Conservation (phyloP, 179 eudicot species). For the Beta macrorhiza region DNA sequence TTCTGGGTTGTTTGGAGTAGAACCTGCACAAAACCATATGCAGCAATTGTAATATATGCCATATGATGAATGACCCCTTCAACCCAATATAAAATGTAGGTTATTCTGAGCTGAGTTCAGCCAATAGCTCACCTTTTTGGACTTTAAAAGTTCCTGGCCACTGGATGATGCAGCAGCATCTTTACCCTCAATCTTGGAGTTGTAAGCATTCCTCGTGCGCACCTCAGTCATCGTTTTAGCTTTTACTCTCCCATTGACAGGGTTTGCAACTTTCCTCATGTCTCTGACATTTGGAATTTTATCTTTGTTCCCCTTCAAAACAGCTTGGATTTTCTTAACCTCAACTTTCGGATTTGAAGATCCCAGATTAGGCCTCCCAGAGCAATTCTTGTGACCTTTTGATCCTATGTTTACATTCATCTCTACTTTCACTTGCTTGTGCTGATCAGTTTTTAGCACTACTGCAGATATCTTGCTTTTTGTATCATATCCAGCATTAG, state of each 20-base stretch:
- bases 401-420: slow-evolving; percentile 25
- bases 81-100: too few species aligned
- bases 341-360: slow-evolving; percentile 33
- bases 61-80: neutral
- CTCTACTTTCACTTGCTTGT: slow-evolving; percentile 15
- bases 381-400: slow-evolving; percentile 38
- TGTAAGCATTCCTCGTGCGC: slow-evolving; percentile 13
- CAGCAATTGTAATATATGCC: neutral
- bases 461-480: slow-evolving; percentile 12
- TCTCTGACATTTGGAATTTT: slow-evolving; percentile 35
- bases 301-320: slow-evolving; percentile 27
- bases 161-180: slow-evolving; percentile 22
- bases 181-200: slow-evolving; percentile 17
- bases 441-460: slow-evolving; percentile 9
- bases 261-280: slow-evolving; percentile 14
- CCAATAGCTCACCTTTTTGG: slow-evolving; percentile 38
- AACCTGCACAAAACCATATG: slow-evolving; percentile 25
- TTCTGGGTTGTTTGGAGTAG: slow-evolving; percentile 23
- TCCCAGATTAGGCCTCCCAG: slow-evolving; percentile 39
- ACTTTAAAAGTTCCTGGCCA: slow-evolving; percentile 28
- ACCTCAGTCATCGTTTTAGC: slow-evolving; percentile 19
- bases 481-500: slow-evolving; percentile 29
- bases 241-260: slow-evolving; percentile 19
- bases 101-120: neutral
- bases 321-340: slow-evolving; percentile 18